These are phyloP conservation scores for Parasitella parasitica DNA, from an alignment of 371 early-diverging fungal genomes.

Conservation along the genomic window DNA sequence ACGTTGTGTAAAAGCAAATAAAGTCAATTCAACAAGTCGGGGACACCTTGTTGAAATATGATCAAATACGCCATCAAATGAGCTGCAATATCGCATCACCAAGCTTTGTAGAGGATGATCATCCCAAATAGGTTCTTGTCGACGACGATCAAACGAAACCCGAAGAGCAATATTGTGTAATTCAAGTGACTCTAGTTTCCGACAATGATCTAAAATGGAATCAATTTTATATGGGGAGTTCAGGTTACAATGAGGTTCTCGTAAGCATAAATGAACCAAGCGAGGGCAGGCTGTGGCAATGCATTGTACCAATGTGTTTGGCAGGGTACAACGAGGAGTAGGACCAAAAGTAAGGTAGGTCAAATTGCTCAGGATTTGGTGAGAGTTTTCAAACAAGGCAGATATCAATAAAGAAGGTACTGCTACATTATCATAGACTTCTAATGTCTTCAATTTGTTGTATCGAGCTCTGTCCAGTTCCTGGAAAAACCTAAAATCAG, in stretches of 20 bases:
- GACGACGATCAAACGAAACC: not conserved
- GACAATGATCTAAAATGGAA: slow-evolving; percentile 11
- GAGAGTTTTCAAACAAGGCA: slow-evolving; percentile 4
- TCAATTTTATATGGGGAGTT: slow-evolving; percentile 7
- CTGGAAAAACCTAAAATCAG: slow-evolving; percentile 15
- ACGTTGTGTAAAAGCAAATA: slow-evolving; percentile 13
- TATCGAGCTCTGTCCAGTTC: slow-evolving; percentile 1
- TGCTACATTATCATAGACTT: slow-evolving; percentile 6
- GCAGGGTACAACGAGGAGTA: slow-evolving; percentile 3
- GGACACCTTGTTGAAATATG: slow-evolving; percentile 10
- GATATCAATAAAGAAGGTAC: not conserved
- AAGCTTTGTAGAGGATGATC: slow-evolving; percentile 5
- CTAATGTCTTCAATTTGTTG: not conserved
- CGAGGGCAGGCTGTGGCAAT: slow-evolving; percentile 14
- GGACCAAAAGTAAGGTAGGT: slow-evolving; percentile 11
- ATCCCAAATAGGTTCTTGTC: not conserved
- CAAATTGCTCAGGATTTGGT: not conserved
- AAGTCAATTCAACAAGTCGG: not conserved
- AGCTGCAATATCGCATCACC: slow-evolving; percentile 13
- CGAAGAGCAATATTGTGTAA: slow-evolving; percentile 13
- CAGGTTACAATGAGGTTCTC: slow-evolving; percentile 11
- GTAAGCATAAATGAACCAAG: not conserved
- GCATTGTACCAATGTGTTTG: not conserved
- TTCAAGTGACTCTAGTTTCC: not conserved
- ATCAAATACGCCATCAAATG: slow-evolving; percentile 15